These are phyloP conservation scores for Sanghuangporus sanghuang DNA, from an alignment of 1,284 basidiomycete genomes.

Conservation along the genomic window DNA sequence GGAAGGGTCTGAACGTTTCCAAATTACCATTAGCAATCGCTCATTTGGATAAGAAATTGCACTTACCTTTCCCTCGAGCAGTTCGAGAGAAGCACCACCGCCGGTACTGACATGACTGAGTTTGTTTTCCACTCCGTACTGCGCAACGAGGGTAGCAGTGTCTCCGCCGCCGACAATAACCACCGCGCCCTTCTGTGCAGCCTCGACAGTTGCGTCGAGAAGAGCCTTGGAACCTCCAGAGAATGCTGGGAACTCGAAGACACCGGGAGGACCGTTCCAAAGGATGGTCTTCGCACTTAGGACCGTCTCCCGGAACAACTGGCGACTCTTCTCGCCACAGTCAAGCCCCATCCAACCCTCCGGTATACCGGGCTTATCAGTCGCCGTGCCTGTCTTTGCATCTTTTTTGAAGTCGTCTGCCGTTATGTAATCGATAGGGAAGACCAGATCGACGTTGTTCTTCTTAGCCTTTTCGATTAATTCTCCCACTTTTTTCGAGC, in stretches of 20 bases:
- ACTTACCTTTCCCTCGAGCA: slow-evolving; percentile 90
- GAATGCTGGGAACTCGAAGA: slow-evolving; percentile 95
- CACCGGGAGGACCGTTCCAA: slow-evolving; percentile 98
- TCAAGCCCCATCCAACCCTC: slow-evolving; percentile 96
- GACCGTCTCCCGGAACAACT: slow-evolving; percentile 80
- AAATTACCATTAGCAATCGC: neutral
- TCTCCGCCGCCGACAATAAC: slow-evolving; percentile 96
- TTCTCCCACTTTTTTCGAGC: slow-evolving; percentile 80
- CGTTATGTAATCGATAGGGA: slow-evolving; percentile 93
- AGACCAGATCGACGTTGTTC: slow-evolving; percentile 92
- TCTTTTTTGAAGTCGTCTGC: slow-evolving; percentile 96
- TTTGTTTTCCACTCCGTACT: slow-evolving; percentile 79
- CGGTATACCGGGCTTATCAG: slow-evolving; percentile 84
- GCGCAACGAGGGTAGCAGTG: slow-evolving; percentile 87
- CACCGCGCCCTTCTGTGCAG: slow-evolving; percentile 80
- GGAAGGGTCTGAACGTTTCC: slow-evolving; percentile 56
- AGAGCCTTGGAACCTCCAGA: slow-evolving; percentile 83
- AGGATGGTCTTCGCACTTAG: slow-evolving; percentile 93
- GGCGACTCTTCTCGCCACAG: slow-evolving; percentile 75
- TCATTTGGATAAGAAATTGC: slow-evolving; percentile 13
- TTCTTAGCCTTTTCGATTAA: slow-evolving; percentile 92
- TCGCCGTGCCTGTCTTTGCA: slow-evolving; percentile 78
- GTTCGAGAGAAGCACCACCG: slow-evolving; percentile 92
- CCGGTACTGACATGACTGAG: slow-evolving; percentile 97
- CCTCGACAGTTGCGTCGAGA: slow-evolving; percentile 85